A percentile compares a stretch with the other conserved stretches of the same genome.
Conservation (phyloP, 345 rosid genomes). For the Eucalyptus camaldulensis region DNA sequence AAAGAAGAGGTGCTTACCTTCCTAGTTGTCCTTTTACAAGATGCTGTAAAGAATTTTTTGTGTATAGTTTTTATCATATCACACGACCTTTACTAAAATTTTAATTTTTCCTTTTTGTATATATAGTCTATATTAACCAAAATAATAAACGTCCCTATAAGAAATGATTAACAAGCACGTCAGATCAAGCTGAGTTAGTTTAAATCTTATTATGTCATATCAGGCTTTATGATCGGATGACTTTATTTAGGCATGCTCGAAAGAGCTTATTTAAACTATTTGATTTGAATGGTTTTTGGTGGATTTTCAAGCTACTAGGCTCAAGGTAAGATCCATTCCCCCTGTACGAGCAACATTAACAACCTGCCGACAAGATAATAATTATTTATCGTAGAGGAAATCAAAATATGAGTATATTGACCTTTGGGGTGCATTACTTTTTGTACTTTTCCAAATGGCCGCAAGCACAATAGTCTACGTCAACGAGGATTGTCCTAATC, state of each 20-base stretch:
- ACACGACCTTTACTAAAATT: fast-evolving
- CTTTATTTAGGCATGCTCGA: neutral
- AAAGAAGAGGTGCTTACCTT: neutral
- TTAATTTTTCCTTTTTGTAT: fast-evolving
- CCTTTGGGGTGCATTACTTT: neutral
- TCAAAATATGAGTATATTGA: neutral
- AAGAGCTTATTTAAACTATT: too few relatives aligned
- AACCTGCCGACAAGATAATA: neutral
- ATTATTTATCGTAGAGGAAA: neutral
- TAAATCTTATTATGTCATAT: neutral
- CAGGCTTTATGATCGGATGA: fast-evolving
- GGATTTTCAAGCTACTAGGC: neutral
- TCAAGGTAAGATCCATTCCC: neutral
- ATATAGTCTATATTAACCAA: too few relatives aligned
- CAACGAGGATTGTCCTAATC: neutral
- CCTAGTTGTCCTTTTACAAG: neutral
- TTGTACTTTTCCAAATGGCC: neutral
- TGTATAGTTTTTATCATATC: neutral
- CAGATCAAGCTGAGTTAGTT: fast-evolving
- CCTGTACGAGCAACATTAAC: neutral
- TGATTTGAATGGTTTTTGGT: fast-evolving
- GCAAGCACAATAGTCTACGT: neutral
- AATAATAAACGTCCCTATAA: neutral
- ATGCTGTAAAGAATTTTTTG: neutral
- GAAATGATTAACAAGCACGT: neutral